Evolutionary conservation across 352 stramenopile genomes (phyloP), one percentile per base, ranked within the genome.

Genomic region (Pythium phragmiticola): DNA sequence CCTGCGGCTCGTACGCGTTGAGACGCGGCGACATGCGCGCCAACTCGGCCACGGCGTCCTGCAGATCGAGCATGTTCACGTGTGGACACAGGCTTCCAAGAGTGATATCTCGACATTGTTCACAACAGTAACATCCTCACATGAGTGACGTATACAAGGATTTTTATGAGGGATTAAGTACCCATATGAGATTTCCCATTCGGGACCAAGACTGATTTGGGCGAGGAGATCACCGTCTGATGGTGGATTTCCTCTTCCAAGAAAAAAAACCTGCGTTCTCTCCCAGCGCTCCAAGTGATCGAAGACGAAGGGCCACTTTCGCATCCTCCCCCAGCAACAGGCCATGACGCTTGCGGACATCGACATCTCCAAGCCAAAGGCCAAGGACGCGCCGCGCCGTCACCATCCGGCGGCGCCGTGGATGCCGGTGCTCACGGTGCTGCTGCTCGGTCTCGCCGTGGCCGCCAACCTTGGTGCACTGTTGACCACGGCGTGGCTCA

Each of bases 21-120:
- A 93, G 60, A 9, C 75, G 77, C 58, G 82, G 82, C 41, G 78
- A 71, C 28, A 90, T 19, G 9, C 68, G 78, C 70, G 80, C 70
- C 57, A 93, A 69, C 53, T 87, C 80, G 28, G 59, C 54, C 28
- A 90, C 71, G 17, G 75, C 65, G 21, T 41, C 66, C 8, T 63
- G 61, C 60, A 90, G 57, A 51, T 78, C 73, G n/a, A 49, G 51
- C 56, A 74, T 70, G n/a, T 5, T 77, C 65, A n/a, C 17, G 39
- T 39, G 13, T 46, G 39, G 34, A 39, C 34, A 13, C 34, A 13
- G 7, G 9, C 16, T 46, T 9, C 7, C 17, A 9, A n/a, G 7
- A 59, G 23, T 59, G 53, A 49, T 23, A 23, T 48, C 17, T 45
- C 19, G 43, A 63, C 45, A 42, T 34, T 12, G 11, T 23, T 3